Base-by-base conservation (phyloP, 2,329 filamentous ascomycete genomes). In the Dactylonectria estremocensis region DNA sequence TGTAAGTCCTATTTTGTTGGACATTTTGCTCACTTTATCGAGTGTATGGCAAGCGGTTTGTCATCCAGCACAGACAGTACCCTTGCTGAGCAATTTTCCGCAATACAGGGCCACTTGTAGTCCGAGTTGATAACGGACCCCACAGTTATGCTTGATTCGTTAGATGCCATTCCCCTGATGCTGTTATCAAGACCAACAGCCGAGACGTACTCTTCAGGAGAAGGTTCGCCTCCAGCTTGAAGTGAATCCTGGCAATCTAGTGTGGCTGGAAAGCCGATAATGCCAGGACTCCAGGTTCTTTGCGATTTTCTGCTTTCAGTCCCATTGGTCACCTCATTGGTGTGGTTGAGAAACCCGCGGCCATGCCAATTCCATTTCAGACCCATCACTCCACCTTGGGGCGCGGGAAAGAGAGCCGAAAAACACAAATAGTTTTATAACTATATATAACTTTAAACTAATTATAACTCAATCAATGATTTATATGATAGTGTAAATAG, bases 41-140 rank as follows among this genome's bases (percentile, higher is more conserved):
- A 18, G n/a, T 55, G 52, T 20, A 55, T 55, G 52, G 52, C 52
- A 37, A 55, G 52, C 3, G 52, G 31, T 31, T 55, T 55, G 22
- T 55, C 52, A 5, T 31, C 52, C 11, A 55, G 28, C 10, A 55
- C 28, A 40, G 52, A 55, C 3, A 55, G 31, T 9, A 55, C 31
- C 40, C 52, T 55, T 20, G 52, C 16, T 13, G 52, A 55, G n/a
- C 40, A 55, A 31, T 37, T 55, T 28, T 55, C 52, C 31, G 52
- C 52, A 10, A 55, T 20, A 6, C 31, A 55, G 18, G 52, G 52
- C 52, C 52, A 55, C 31, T 55, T 40, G 28, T 55, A 55, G 31
- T 20, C 52, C 52, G 24, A 55, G 9, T 22, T 52, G 31, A 14
- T 16, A 16, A 5, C 31, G 35, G 52, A 37, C 7, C 31, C 35